Evolutionary conservation across 1,284 basidiomycete genomes (phyloP).

Genomic region (Pyrrhoderma noxium): DNA sequence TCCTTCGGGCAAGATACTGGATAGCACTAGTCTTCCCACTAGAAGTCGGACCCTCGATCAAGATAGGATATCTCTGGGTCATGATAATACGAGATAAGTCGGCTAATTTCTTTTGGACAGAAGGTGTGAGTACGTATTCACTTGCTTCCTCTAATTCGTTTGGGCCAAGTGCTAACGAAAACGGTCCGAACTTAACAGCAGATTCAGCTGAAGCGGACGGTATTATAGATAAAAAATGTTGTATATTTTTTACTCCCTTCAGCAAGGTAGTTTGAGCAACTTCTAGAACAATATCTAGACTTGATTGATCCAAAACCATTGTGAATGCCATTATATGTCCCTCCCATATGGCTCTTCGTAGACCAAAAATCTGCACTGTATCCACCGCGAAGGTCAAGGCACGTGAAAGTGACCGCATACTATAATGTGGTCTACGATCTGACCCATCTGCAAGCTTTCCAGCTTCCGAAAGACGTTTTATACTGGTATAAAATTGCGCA

Average conservation of each 20-base stretch:
- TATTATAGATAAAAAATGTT: slow-evolving; percentile 65
- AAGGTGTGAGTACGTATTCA: slow-evolving; percentile 92
- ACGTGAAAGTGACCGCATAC: slow-evolving; percentile 92
- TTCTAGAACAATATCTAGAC: slow-evolving; percentile 58
- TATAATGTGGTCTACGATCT: slow-evolving; percentile 94
- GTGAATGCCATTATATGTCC: slow-evolving; percentile 97
- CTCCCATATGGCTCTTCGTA: slow-evolving; percentile 90
- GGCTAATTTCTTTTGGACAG: slow-evolving; percentile 91
- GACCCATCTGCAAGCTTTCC: slow-evolving; percentile 93
- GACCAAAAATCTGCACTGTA: slow-evolving; percentile 69
- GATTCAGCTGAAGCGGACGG: slow-evolving; percentile 57
- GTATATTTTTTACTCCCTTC: slow-evolving; percentile 73
- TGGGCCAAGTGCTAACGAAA: slow-evolving; percentile 82
- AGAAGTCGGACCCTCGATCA: slow-evolving; percentile 98
- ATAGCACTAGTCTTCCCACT: slow-evolving; percentile 97
- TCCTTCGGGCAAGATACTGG: slow-evolving; percentile 90
- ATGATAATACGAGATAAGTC: slow-evolving; percentile 89
- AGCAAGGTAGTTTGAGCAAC: slow-evolving; percentile 81
- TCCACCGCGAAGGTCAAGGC: slow-evolving; percentile 90
- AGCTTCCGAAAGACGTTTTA: slow-evolving; percentile 73
- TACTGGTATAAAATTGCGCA: slow-evolving; percentile 83
- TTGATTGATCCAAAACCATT: slow-evolving; percentile 83
- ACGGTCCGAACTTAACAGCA: slow-evolving; percentile 84
- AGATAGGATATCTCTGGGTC: slow-evolving; percentile 86
- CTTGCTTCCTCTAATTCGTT: slow-evolving; percentile 54